Evolutionary conservation across 1,284 basidiomycete genomes (phyloP).

Genomic region (Entoloma clypeatum): DNA sequence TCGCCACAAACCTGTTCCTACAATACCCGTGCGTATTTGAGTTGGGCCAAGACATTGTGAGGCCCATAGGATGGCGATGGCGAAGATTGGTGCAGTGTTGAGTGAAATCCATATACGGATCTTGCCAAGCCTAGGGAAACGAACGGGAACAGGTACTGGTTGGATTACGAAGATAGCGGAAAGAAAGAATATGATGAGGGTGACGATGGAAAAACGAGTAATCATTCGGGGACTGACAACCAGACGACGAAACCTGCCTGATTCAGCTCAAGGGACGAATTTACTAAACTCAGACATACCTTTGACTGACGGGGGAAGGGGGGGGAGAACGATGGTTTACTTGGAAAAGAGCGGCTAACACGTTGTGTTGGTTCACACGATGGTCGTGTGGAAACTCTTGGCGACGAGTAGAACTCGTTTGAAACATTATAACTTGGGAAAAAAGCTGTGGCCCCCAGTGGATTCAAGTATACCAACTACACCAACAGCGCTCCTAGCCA

Average conservation of each 20-base stretch:
- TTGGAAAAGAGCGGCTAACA: too few relatives aligned
- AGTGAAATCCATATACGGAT: slow-evolving; percentile 25
- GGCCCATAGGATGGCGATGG: slow-evolving; percentile 31
- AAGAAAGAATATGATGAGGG: slow-evolving; percentile 28
- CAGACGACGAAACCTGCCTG: neutral
- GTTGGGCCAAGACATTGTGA: slow-evolving; percentile 29
- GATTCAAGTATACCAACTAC: too few relatives aligned
- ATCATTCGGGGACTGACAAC: slow-evolving; percentile 19
- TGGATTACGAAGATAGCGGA: slow-evolving; percentile 31
- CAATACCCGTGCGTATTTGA: slow-evolving; percentile 68
- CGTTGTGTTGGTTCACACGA: too few relatives aligned
- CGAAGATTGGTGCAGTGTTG: slow-evolving; percentile 30
- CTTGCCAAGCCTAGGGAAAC: slow-evolving; percentile 22
- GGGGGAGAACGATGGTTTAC: too few relatives aligned
- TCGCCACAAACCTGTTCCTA: slow-evolving; percentile 32
- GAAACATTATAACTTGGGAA: too few relatives aligned
- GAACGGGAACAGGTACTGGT: slow-evolving; percentile 23
- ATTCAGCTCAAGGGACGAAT: too few relatives aligned
- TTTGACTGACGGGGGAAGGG: too few relatives aligned
- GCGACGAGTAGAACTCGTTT: too few relatives aligned
- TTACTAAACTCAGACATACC: too few relatives aligned
- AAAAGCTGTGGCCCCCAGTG: too few relatives aligned
- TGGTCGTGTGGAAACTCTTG: too few relatives aligned
- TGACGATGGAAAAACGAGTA: slow-evolving; percentile 28
- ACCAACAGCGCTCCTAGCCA: too few relatives aligned